Evolutionary conservation across 305 asterid genomes (phyloP), one percentile per base, ranked within the genome.

Genomic region (Fraxinus nigra): DNA sequence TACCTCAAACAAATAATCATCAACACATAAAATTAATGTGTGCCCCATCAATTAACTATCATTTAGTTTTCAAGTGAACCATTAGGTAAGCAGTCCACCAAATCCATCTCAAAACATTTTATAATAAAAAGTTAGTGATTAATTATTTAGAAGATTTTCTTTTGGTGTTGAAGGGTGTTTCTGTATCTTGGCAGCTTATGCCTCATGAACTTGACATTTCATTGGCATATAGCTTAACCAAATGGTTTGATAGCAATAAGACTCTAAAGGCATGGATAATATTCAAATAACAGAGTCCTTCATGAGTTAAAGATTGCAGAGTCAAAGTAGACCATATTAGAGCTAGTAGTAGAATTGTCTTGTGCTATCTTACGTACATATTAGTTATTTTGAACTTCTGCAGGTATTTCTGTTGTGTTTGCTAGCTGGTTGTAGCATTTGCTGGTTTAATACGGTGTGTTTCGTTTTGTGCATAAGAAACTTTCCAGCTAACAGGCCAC

Each of bases 381-480:
- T 46, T 46, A 46, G 56, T 46, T 46, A 40, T 40, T 40, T 40
- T 40, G 18, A 46, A 20, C 75, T 28, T 80, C 32, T 56, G 82
- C 90, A 92, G 92, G 92, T 92, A 51, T 86, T 90, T 83, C 26
- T 92, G 34, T 61, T 88, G 78, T 89, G 92, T 54, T 82, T 92
- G 82, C 77, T 90, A 54, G 88, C 94, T 74, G 95, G 96, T 3
- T 87, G 90, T 76, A 92, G 95, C 90, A 90, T 93, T 81, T 85
- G 88, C 84, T 93, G 94, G 96, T 89, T 93, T 86, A 93, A 93
- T 84, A 93, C 95, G 14, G 93, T 92, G 16, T 92, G 91, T 9
- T 91, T 84, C 51, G 96, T 93, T 34, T 69, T 90, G 77, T 92
- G 93, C 90, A 92, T 93, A 61, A 86, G 85, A 79, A 79, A 83